Evolutionary conservation across 345 rosid genomes (phyloP).

Genomic region (Lumnitzera racemosa): DNA sequence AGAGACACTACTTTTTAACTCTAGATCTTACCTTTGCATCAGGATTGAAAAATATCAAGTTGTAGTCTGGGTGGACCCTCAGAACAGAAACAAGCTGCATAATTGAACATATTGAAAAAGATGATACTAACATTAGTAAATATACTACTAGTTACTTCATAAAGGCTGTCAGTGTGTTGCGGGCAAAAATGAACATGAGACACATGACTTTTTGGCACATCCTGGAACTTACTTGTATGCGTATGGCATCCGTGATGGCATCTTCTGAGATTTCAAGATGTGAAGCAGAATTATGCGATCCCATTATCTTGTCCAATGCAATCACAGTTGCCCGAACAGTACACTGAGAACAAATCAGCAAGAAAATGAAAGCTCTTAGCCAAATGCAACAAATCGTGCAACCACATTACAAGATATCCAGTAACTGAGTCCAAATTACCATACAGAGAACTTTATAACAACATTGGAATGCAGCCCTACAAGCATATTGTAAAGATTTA

Average conservation of each 20-base stretch:
- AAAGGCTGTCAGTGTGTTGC: too few relatives aligned
- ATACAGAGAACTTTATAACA: too few relatives aligned
- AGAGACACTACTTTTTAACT: too few relatives aligned
- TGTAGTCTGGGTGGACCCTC: conserved; percentile 74
- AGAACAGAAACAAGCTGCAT: conserved; percentile 86
- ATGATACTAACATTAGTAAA: too few relatives aligned
- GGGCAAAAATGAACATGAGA: background rate
- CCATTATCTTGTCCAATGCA: conserved; percentile 37
- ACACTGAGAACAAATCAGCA: conserved; percentile 45
- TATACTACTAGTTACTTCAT: background rate
- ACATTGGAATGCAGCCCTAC: too few relatives aligned
- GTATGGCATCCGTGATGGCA: conserved; percentile 64
- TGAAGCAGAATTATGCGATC: conserved; percentile 26
- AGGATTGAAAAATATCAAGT: conserved; percentile 62
- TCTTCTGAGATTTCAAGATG: conserved; percentile 33
- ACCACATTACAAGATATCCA: background rate
- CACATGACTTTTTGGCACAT: conserved; percentile 1
- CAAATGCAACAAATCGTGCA: background rate
- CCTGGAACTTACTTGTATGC: conserved; percentile 50
- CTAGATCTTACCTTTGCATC: conserved; percentile 61
- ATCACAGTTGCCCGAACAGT: conserved; percentile 63
- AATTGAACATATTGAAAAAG: too few relatives aligned
- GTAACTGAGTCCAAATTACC: background rate
- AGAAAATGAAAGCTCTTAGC: conserved; percentile 13
- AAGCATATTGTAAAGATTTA: too few relatives aligned